These are phyloP conservation scores for Danielia reshetovae DNA, from an alignment of 805 yeast species.

Conservation along the genomic window DNA sequence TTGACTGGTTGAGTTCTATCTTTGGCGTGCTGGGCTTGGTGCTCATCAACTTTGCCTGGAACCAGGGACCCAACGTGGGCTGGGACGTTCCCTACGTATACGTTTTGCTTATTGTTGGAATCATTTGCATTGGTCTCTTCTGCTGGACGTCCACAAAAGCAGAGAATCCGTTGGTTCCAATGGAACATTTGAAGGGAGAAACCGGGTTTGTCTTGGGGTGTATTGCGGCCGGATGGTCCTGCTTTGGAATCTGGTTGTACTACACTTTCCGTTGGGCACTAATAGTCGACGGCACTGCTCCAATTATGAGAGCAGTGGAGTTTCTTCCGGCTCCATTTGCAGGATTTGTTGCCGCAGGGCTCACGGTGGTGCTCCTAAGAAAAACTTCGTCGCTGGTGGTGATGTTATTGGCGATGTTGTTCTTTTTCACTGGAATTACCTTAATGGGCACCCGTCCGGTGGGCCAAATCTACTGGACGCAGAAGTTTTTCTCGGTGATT, in stretches of 20 bases:
- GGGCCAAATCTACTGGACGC: slow-evolving; percentile 18
- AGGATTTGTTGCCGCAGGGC: slow-evolving; percentile 14
- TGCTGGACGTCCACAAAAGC: slow-evolving; percentile 6
- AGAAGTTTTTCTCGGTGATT: slow-evolving; percentile 13
- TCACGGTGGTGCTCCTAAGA: slow-evolving; percentile 7
- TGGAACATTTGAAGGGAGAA: slow-evolving; percentile 11
- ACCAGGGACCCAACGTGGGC: slow-evolving; percentile 19
- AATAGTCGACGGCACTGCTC: slow-evolving; percentile 7
- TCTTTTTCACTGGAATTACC: slow-evolving; percentile 10
- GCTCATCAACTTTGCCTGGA: slow-evolving; percentile 18
- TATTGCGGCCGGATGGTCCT: slow-evolving; percentile 19
- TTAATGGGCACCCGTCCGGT: slow-evolving; percentile 16
- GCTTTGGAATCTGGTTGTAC: slow-evolving; percentile 18
- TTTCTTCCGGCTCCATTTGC: slow-evolving; percentile 15
- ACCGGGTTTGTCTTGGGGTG: slow-evolving; percentile 17
- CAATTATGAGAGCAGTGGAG: slow-evolving; percentile 15
- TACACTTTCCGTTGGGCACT: slow-evolving; percentile 15
- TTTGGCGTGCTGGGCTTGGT: slow-evolving; percentile 15
- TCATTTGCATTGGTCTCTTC: slow-evolving; percentile 10
- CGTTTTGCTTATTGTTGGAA: slow-evolving; percentile 16
- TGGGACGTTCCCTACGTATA: slow-evolving; percentile 18
- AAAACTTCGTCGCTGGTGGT: slow-evolving; percentile 10
- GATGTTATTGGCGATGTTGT: slow-evolving; percentile 12
- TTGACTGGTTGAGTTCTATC: slow-evolving; percentile 25
- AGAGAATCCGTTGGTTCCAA: slow-evolving; percentile 14